A percentile compares a stretch with the other conserved stretches of the same genome.
These are phyloP conservation scores for Hirsutella rhossiliensis DNA, from an alignment of 2,329 filamentous ascomycete species.

Conservation along the genomic window DNA sequence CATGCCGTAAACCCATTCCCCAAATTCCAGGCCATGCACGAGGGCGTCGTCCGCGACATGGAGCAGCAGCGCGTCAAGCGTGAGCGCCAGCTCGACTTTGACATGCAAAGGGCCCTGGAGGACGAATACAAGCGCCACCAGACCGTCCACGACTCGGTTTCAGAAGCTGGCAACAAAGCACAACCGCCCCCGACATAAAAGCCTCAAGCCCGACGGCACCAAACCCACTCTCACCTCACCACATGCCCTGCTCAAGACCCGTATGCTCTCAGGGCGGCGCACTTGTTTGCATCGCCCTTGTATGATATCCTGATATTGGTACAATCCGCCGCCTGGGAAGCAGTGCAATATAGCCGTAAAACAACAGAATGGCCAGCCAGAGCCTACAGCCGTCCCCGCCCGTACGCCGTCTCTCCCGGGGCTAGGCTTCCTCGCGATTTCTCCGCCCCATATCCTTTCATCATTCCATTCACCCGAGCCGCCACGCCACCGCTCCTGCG, in stretches of 20 bases:
- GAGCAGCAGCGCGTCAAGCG: conserved; percentile 84
- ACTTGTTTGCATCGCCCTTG: background rate
- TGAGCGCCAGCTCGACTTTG: conserved; percentile 88
- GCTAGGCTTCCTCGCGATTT: background rate
- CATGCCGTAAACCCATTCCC: too few relatives aligned
- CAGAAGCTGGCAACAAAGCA: conserved; percentile 8
- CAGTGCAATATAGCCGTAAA: background rate
- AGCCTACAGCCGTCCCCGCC: background rate
- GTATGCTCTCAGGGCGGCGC: background rate
- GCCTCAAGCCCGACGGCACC: background rate
- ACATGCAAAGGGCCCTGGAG: conserved; percentile 77
- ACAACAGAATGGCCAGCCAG: background rate
- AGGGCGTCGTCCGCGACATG: conserved; percentile 86
- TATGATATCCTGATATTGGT: conserved; percentile 9
- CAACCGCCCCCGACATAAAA: conserved; percentile 10
- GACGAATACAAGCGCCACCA: conserved; percentile 85
- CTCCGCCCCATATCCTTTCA: background rate
- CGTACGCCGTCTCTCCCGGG: background rate
- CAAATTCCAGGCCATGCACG: conserved; percentile 73
- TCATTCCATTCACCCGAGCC: background rate
- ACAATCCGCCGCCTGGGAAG: conserved; percentile 5
- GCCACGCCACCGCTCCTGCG: background rate
- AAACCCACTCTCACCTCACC: background rate
- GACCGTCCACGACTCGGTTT: conserved; percentile 44
- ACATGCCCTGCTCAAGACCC: background rate